Percentiles rank a stretch among this genome's conserved stretches.
phyloP scores from a whole-genome alignment of 176 grass and related monocot species.

The Poa annua region DNA sequence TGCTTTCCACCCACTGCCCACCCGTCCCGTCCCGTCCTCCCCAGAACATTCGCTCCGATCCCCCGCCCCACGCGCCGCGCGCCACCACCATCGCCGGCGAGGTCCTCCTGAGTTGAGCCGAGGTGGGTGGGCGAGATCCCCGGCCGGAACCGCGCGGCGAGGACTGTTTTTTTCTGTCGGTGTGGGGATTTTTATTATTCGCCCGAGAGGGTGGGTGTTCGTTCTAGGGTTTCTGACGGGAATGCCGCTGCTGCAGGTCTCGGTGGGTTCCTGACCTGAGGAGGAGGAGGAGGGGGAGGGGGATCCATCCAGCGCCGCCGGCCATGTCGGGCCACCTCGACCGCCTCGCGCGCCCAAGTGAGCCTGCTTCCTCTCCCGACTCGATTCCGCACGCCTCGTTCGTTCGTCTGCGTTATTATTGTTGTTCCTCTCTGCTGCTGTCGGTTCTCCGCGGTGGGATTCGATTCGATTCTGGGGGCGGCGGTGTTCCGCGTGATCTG shows the following conservation, averaged over 20 bases:
- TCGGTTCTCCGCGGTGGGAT: not conserved
- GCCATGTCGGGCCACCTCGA: constrained; percentile 88
- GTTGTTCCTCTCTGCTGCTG: too few relatives aligned
- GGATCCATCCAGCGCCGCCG: not conserved
- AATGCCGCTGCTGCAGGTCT: constrained; percentile 71
- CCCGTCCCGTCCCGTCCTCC: not conserved
- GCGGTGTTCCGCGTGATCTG: not conserved
- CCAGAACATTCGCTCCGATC: constrained; percentile 10
- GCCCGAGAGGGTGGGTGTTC: too few relatives aligned
- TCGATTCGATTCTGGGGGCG: not conserved
- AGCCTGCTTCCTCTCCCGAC: constrained; percentile 23
- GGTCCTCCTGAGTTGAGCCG: not conserved
- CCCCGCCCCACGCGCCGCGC: not conserved
- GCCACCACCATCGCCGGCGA: not conserved
- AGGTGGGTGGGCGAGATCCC: constrained; percentile 34
- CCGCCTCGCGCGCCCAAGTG: constrained; percentile 80
- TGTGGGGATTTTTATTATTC: too few relatives aligned
- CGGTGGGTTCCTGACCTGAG: constrained; percentile 13
- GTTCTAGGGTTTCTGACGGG: constrained; percentile 65
- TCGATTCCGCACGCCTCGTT: not conserved
- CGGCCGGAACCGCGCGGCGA: not conserved
- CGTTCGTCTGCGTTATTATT: not conserved
- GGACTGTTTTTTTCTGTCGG: not conserved
- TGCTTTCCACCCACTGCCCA: constrained; percentile 9
- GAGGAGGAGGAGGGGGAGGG: not conserved